phyloP scores from a whole-genome alignment of 2,329 filamentous ascomycete species.

The Talaromyces piceae region DNA sequence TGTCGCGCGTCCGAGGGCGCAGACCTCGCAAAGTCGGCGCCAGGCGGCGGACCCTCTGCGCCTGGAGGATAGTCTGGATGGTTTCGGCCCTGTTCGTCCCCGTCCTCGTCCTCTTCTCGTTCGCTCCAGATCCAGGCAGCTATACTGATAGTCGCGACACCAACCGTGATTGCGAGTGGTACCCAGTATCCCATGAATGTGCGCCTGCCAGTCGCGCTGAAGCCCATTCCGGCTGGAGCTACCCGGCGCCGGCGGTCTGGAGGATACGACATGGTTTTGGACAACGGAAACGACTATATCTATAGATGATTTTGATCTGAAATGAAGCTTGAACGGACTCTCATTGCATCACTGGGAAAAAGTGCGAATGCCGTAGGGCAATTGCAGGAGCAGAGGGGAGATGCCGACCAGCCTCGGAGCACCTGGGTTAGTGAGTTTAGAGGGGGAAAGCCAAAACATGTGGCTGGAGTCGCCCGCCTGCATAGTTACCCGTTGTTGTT shows the following conservation, averaged over 20 bases:
- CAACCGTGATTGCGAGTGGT: conserved; percentile 77
- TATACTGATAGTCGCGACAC: conserved; percentile 75
- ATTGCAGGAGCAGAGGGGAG: conserved; percentile 18
- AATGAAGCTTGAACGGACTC: conserved; percentile 12
- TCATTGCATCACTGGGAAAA: conserved; percentile 24
- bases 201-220: conserved; percentile 35
- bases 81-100: conserved; percentile 45
- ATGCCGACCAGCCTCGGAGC: conserved; percentile 27
- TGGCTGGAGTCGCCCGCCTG: conserved; percentile 30
- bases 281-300: conserved; percentile 1
- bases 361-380: conserved; percentile 11
- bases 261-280: conserved; percentile 30
- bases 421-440: too few relatives aligned
- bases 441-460: conserved; percentile 27
- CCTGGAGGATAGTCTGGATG: conserved; percentile 14
- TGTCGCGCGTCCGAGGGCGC: conserved; percentile 27
- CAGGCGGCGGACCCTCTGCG: conserved; percentile 21
- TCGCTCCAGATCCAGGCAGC: conserved; percentile 94
- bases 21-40: conserved; percentile 26
- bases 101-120: conserved; percentile 65
- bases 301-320: conserved; percentile 1
- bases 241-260: conserved; percentile 32
- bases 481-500: conserved; percentile 19
- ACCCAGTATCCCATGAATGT: conserved; percentile 66
- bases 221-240: conserved; percentile 27